Conservation (phyloP, 306 rosid species). For the Dryas drummondii region DNA sequence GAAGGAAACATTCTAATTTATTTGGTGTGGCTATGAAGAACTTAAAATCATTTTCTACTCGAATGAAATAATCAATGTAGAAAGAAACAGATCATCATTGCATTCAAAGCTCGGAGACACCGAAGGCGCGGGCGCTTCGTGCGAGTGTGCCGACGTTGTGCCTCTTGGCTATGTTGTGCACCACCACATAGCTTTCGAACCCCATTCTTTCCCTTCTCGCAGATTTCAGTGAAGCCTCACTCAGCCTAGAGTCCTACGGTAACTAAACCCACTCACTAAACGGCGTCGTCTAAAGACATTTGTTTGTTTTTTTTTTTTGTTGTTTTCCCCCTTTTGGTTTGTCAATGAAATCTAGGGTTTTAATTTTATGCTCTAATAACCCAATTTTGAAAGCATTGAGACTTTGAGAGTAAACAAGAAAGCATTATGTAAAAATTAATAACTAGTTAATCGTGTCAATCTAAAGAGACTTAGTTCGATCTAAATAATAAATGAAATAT, state of each 20-base stretch:
- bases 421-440: no score
- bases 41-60: neutral
- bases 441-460: no score
- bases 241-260: neutral
- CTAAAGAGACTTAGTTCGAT: no score
- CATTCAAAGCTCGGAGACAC: slow-evolving; percentile 53
- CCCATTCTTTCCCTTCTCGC: slow-evolving; percentile 27
- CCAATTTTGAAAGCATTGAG: no score
- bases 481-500: no score
- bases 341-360: no score
- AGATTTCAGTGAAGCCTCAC: neutral
- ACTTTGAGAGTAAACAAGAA: no score
- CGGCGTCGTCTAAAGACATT: neutral
- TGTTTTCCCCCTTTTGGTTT: no score
- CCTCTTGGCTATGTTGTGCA: slow-evolving; percentile 89
- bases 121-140: slow-evolving; percentile 88
- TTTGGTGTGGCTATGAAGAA: neutral
- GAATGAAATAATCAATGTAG: neutral
- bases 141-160: slow-evolving; percentile 91
- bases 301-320: no score
- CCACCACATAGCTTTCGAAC: slow-evolving; percentile 73
- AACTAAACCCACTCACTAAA: neutral
- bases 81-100: neutral
- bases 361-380: no score
- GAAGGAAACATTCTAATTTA: neutral